Evolutionary conservation across 345 rosid species (phyloP).

Genomic region (Kernera saxatilis): DNA sequence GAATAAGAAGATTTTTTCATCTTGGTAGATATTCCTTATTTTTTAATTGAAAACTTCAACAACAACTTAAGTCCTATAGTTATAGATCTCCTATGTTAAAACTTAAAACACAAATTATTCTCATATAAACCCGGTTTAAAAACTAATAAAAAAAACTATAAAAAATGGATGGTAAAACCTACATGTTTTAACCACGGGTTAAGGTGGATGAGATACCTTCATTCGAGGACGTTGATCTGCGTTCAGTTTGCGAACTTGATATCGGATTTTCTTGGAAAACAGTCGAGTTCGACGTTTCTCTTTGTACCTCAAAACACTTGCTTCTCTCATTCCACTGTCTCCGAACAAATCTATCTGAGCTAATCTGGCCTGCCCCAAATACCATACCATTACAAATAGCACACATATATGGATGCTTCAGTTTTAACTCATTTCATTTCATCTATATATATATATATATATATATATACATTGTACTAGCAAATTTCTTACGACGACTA

Average conservation of each 20-base stretch:
- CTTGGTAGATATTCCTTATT: background rate
- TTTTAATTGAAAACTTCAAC: background rate
- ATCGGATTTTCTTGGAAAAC: slow-evolving; percentile 87
- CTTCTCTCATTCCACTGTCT: slow-evolving; percentile 66
- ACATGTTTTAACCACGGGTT: background rate
- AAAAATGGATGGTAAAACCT: slow-evolving; percentile 12
- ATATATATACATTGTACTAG: no score
- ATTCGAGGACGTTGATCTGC: slow-evolving; percentile 88
- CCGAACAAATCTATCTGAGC: slow-evolving; percentile 74
- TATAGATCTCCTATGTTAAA: background rate
- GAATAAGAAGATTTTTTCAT: no score
- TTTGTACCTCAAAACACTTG: slow-evolving; percentile 82
- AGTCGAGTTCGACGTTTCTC: slow-evolving; percentile 86
- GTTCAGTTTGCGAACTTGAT: slow-evolving; percentile 83
- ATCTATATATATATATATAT: no score
- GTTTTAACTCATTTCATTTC: background rate
- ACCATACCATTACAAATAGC: no score
- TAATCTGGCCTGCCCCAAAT: slow-evolving; percentile 58
- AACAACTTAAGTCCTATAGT: no score
- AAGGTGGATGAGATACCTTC: slow-evolving; percentile 49
- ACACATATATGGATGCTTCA: background rate
- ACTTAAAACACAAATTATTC: background rate
- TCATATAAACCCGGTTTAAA: background rate
- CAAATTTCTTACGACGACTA: background rate
- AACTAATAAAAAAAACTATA: background rate